Conservation (phyloP, 352 stramenopile genomes). For the Phytophthora citrophthora region DNA sequence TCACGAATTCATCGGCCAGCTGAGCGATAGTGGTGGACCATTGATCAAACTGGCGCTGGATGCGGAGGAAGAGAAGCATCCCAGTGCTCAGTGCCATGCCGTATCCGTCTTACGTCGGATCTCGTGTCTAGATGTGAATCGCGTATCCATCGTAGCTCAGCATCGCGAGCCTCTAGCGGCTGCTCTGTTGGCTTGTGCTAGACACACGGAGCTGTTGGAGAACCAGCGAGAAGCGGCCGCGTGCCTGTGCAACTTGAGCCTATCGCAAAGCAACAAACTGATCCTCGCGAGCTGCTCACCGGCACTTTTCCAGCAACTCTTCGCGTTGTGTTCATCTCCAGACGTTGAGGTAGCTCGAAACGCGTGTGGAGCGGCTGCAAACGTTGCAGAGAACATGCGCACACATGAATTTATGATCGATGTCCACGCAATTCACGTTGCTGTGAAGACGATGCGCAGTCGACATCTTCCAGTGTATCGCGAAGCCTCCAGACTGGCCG, state of each 20-base stretch:
- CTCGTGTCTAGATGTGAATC: slow-evolving; percentile 80
- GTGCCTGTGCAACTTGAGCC: slow-evolving; percentile 86
- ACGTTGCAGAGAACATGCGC: slow-evolving; percentile 87
- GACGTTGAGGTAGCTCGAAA: slow-evolving; percentile 94
- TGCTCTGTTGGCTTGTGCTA: slow-evolving; percentile 52
- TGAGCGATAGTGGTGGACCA: slow-evolving; percentile 54
- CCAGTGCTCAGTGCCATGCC: slow-evolving; percentile 88
- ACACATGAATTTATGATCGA: slow-evolving; percentile 89
- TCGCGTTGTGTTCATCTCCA: slow-evolving; percentile 73
- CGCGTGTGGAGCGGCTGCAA: slow-evolving; percentile 91
- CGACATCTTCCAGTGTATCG: slow-evolving; percentile 91
- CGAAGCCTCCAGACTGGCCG: slow-evolving; percentile 90
- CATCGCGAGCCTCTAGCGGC: slow-evolving; percentile 64
- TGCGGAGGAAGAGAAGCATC: slow-evolving; percentile 43
- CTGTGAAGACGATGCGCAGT: slow-evolving; percentile 89
- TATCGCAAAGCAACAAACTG: slow-evolving; percentile 83
- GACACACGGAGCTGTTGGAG: slow-evolving; percentile 61
- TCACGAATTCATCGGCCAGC: slow-evolving; percentile 64
- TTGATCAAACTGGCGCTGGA: slow-evolving; percentile 69
- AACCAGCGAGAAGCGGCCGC: slow-evolving; percentile 91
- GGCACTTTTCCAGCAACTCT: slow-evolving; percentile 65
- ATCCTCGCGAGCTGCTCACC: slow-evolving; percentile 53
- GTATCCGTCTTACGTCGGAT: slow-evolving; percentile 92
- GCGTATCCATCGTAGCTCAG: slow-evolving; percentile 77
- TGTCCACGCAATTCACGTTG: slow-evolving; percentile 87